Percentiles rank a stretch among this genome's conserved stretches.
Conservation (phyloP, 768 basidiomycete genomes). For the Leccinum broughii region DNA sequence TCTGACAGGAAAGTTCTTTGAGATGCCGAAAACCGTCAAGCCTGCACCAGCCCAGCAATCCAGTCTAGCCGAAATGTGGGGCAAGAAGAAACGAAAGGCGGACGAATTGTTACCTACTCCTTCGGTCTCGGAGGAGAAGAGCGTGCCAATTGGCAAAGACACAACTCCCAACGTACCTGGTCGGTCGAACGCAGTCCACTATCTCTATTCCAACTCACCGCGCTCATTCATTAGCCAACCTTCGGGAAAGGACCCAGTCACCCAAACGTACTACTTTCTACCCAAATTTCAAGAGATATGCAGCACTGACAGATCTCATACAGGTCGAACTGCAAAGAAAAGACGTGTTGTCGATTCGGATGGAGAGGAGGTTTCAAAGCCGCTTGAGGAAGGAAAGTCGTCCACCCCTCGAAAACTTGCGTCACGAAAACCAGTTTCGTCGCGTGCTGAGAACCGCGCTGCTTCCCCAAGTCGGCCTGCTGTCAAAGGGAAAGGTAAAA, state of each 20-base stretch:
- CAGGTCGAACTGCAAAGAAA: conserved; percentile 44
- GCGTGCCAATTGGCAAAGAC: conserved; percentile 17
- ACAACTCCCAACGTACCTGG: conserved; percentile 5
- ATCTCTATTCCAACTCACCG: conserved; percentile 5
- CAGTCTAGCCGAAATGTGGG: conserved; percentile 78
- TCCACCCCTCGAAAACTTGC: background rate
- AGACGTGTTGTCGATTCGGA: conserved; percentile 56
- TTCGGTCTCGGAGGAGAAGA: conserved; percentile 28
- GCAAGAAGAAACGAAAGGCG: conserved; percentile 36
- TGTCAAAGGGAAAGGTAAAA: conserved; percentile 23
- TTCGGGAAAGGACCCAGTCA: conserved; percentile 40
- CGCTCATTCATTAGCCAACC: conserved; percentile 27
- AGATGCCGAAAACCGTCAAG: conserved; percentile 70
- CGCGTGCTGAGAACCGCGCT: background rate
- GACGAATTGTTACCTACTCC: conserved; percentile 21
- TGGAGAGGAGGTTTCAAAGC: conserved; percentile 38
- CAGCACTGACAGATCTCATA: background rate
- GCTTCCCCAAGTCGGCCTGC: conserved; percentile 1
- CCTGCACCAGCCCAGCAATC: conserved; percentile 72
- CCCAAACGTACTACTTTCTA: conserved; percentile 21
- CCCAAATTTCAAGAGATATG: no score
- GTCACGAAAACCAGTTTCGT: conserved; percentile 1
- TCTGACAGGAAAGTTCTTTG: conserved; percentile 66
- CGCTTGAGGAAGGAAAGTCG: background rate
- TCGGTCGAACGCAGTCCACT: conserved; percentile 8